Evolutionary conservation across 2,329 filamentous ascomycete species (phyloP).

Genomic region (Colletotrichum sp.): DNA sequence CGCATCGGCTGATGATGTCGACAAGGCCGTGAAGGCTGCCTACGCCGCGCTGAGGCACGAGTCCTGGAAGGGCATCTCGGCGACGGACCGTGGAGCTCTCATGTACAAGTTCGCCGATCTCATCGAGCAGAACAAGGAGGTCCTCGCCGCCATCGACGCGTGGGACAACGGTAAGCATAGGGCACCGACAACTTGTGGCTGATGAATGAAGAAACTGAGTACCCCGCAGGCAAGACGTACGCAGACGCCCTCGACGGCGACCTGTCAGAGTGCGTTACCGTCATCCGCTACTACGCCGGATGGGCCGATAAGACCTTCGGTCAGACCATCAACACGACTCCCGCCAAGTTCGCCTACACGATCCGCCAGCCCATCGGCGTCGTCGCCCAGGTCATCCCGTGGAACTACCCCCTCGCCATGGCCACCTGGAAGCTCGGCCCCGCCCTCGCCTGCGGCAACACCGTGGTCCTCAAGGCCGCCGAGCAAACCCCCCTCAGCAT

Average conservation of each 20-base stretch:
- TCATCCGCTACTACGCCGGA: slow-evolving; percentile 77
- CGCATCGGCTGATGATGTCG: slow-evolving; percentile 67
- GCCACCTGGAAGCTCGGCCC: slow-evolving; percentile 77
- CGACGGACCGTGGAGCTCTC: slow-evolving; percentile 70
- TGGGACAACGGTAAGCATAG: slow-evolving; percentile 62
- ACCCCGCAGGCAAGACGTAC: slow-evolving; percentile 61
- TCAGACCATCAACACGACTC: slow-evolving; percentile 75
- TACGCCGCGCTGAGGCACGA: slow-evolving; percentile 71
- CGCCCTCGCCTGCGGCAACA: slow-evolving; percentile 68
- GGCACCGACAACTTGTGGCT: background rate
- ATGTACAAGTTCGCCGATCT: slow-evolving; percentile 76
- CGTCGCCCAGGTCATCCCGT: slow-evolving; percentile 76
- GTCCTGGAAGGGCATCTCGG: slow-evolving; percentile 71
- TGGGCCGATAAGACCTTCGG: slow-evolving; percentile 82
- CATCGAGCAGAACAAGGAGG: slow-evolving; percentile 65
- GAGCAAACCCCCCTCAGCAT: slow-evolving; percentile 72
- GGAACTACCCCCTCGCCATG: slow-evolving; percentile 67
- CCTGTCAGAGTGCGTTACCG: slow-evolving; percentile 48
- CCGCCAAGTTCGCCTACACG: slow-evolving; percentile 76
- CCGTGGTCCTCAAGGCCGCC: slow-evolving; percentile 68
- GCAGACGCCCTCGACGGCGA: slow-evolving; percentile 69
- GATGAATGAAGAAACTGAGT: background rate
- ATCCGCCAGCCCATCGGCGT: slow-evolving; percentile 78
- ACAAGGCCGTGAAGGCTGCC: slow-evolving; percentile 69
- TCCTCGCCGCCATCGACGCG: slow-evolving; percentile 65